Evolutionary conservation across 2,329 filamentous ascomycete genomes (phyloP), one percentile per base, ranked within the genome.

Genomic region (Fusarium secorum): DNA sequence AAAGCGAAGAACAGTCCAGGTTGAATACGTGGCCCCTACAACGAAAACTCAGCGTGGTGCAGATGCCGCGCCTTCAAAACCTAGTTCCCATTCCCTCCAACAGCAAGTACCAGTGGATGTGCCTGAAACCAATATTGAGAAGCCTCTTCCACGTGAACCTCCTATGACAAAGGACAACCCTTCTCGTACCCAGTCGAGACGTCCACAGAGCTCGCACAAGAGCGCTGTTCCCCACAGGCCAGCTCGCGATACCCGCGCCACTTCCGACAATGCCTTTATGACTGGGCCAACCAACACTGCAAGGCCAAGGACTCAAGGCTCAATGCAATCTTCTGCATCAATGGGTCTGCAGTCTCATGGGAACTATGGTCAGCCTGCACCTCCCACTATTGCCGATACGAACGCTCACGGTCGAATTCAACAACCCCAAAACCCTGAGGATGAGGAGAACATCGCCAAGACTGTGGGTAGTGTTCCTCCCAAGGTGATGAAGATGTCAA

Each of bases 1-100:
- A 76, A 98, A 98, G 82, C 90, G 96, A 62, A 90, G 95, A 75
- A 99, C 96, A 1, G 94, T 99, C 1, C 96, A 99, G 82, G 93
- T 99, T 67, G 96, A 99, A 83, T 99, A 99, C 80, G 96, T 98
- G 61, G 93, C 95, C 24, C 96, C 96, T 28, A 90, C 91, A 30
- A 97, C 94, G 10, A 90, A 95, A 77, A 98, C 95, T 1, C 88
- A 91, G 68, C 89, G 95, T 71, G 94, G 92, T 77, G 67, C 79
- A 70, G 77, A 81, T 15, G 70, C 71, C 5, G 64, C 71, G 11
- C 55, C 73, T 42, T 64, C 77, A 15, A 75, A 77, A 46, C 39
- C 68, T 13, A 77, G 76, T 30, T 56, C 70, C 38, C 71, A 68
- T n/a, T 75, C 78, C 13, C 70, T 67, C 51, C 81, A 71, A 78